phyloP scores from a whole-genome alignment of 345 rosid species.

The Litchi chinensis region DNA sequence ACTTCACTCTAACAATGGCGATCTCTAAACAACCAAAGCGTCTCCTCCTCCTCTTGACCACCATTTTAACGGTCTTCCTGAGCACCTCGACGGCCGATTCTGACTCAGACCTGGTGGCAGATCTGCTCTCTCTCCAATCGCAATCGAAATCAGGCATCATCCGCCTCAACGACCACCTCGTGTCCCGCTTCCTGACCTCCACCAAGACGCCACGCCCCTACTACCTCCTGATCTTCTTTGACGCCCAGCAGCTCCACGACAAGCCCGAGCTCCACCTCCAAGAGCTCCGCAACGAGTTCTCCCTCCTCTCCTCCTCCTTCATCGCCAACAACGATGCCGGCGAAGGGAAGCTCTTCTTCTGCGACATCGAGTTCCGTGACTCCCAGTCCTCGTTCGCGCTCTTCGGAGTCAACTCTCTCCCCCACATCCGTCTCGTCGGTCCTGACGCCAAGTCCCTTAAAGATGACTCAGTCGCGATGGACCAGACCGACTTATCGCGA shows the following conservation, averaged over 20 bases:
- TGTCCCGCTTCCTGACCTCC: slow-evolving; percentile 78
- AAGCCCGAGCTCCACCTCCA: slow-evolving; percentile 75
- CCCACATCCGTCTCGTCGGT: slow-evolving; percentile 80
- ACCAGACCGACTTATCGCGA: slow-evolving; percentile 65
- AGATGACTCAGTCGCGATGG: slow-evolving; percentile 74
- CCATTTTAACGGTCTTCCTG: slow-evolving; percentile 15
- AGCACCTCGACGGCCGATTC: slow-evolving; percentile 28
- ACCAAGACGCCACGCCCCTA: slow-evolving; percentile 70
- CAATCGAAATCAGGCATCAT: slow-evolving; percentile 64
- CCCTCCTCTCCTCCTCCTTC: slow-evolving; percentile 70
- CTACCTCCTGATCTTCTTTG: slow-evolving; percentile 82
- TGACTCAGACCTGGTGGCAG: slow-evolving; percentile 52
- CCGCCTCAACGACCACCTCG: slow-evolving; percentile 74
- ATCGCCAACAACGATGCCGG: slow-evolving; percentile 51
- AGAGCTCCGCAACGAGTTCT: slow-evolving; percentile 69
- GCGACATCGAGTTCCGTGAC: slow-evolving; percentile 72
- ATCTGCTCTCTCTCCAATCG: slow-evolving; percentile 70
- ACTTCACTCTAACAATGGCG: slow-evolving; percentile 37
- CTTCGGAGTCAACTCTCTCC: slow-evolving; percentile 85
- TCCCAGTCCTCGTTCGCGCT: slow-evolving; percentile 67
- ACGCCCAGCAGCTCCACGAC: slow-evolving; percentile 66
- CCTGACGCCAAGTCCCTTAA: slow-evolving; percentile 51
- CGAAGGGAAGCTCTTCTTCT: slow-evolving; percentile 71
- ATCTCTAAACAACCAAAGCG: slow-evolving; percentile 17
- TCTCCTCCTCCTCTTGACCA: slow-evolving; percentile 32